Evolutionary conservation across 2,329 filamentous ascomycete species (phyloP).

Genomic region (Camillea tinctor): DNA sequence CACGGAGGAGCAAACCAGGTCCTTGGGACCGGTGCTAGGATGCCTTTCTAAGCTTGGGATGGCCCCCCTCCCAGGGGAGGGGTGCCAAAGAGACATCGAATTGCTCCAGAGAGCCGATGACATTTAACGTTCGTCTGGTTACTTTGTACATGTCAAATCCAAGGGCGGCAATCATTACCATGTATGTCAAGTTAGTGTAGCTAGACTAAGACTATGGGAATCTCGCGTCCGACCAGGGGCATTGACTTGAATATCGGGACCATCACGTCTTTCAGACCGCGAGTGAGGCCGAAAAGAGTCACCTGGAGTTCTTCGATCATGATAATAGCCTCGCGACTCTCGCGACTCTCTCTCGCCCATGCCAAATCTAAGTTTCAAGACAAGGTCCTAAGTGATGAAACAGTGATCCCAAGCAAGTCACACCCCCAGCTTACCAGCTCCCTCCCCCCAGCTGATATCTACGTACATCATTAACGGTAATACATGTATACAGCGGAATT

Average conservation of each 20-base stretch:
- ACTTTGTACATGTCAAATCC: neutral
- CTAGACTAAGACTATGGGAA: neutral
- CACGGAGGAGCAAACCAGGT: neutral
- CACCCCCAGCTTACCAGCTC: neutral
- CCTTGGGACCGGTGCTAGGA: neutral
- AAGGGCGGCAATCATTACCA: neutral
- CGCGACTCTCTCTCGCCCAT: too few relatives aligned
- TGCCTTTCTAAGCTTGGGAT: neutral
- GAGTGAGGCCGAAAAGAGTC: neutral
- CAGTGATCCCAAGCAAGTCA: neutral
- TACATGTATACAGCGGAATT: too few relatives aligned
- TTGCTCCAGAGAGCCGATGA: neutral
- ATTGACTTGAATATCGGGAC: neutral
- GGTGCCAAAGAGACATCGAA: neutral
- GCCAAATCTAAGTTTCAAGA: neutral
- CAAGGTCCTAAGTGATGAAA: neutral
- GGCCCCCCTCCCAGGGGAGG: too few relatives aligned
- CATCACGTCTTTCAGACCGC: neutral
- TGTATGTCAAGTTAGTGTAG: neutral
- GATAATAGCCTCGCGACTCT: too few relatives aligned
- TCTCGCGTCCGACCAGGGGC: neutral
- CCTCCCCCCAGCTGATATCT: too few relatives aligned
- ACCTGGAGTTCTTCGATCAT: neutral
- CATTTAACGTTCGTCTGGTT: neutral
- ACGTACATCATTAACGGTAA: too few relatives aligned